Conservation (phyloP, 2,329 filamentous ascomycete species). For the Colletotrichum sp. region DNA sequence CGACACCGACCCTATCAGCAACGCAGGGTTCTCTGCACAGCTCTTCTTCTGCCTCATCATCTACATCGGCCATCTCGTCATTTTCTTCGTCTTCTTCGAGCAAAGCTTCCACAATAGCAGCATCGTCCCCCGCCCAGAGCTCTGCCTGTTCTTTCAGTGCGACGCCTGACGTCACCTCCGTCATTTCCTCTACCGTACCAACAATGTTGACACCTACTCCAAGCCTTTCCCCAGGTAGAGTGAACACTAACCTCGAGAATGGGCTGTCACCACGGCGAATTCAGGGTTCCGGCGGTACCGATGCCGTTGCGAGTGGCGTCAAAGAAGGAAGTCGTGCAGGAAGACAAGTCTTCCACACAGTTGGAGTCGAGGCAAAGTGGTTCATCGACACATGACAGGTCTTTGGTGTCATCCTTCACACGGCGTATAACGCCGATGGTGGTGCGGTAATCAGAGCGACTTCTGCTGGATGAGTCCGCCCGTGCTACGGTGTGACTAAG, state of each 20-base stretch:
- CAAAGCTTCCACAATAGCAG: background rate
- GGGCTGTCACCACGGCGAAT: background rate
- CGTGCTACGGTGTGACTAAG: background rate
- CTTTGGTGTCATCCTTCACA: background rate
- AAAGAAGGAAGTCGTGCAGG: background rate
- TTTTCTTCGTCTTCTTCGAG: no score
- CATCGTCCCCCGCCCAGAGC: background rate
- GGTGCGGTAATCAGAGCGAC: background rate
- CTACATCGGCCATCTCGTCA: background rate
- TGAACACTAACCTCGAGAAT: accelerated
- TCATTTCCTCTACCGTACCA: background rate
- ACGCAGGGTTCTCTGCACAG: background rate
- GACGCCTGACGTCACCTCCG: background rate
- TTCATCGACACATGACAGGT: background rate
- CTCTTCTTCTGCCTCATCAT: background rate
- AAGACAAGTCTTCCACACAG: background rate
- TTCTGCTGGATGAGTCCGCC: background rate
- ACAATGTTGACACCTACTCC: background rate
- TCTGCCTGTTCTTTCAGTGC: background rate
- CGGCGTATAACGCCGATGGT: background rate
- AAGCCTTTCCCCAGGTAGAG: background rate
- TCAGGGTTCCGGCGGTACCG: background rate
- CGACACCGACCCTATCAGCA: background rate
- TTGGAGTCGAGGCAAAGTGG: background rate
- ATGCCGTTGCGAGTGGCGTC: background rate